Evolutionary conservation across 176 grass and related monocot genomes (phyloP).

Genomic region (Oryza brachyantha): DNA sequence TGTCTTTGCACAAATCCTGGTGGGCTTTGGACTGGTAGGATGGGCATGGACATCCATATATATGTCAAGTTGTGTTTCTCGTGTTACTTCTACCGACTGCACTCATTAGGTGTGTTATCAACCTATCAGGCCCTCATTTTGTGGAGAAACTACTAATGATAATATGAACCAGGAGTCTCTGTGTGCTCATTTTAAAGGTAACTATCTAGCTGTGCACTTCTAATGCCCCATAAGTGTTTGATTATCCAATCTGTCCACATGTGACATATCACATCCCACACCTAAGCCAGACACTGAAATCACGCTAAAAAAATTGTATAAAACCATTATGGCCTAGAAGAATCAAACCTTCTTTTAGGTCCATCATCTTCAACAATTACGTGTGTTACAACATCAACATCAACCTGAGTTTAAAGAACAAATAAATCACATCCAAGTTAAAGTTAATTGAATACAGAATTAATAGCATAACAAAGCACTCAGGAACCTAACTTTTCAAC

Average conservation of each 20-base stretch:
- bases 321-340: conserved; percentile 19
- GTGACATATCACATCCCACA: neutral
- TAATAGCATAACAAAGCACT: conserved; percentile 11
- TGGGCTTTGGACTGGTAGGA: neutral
- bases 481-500: neutral
- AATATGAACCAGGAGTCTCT: neutral
- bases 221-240: neutral
- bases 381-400: conserved; percentile 79
- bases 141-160: neutral
- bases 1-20: neutral
- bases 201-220: neutral
- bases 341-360: conserved; percentile 81
- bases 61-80: neutral
- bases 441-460: neutral
- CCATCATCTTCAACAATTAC: conserved; percentile 85
- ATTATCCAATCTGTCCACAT: neutral
- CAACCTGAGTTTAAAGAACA: conserved; percentile 56
- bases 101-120: neutral
- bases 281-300: neutral
- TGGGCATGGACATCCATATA: neutral
- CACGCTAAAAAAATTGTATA: conserved; percentile 18
- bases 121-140: neutral
- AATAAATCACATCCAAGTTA: neutral
- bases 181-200: neutral
- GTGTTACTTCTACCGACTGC: neutral